phyloP scores from a whole-genome alignment of 371 early-diverging fungal species.

The Apophysomyces variabilis region DNA sequence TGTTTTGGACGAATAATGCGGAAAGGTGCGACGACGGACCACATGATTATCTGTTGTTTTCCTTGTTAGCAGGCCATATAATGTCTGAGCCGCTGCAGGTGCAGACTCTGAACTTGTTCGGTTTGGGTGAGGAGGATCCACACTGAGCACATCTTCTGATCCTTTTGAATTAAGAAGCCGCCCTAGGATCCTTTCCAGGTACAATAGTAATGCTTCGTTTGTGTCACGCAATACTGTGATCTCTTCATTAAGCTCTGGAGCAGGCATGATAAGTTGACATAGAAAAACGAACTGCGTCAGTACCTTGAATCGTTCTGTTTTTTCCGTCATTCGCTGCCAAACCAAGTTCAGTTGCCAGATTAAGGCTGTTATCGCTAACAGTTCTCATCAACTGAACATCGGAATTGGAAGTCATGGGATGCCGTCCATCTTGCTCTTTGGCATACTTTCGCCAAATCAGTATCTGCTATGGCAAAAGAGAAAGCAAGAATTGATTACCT shows the following conservation, averaged over 20 bases:
- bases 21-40: no score
- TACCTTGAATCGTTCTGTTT: conserved; percentile 18
- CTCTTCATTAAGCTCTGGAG: conserved; percentile 50
- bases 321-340: conserved; percentile 35
- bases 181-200: conserved; percentile 70
- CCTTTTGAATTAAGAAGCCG: conserved; percentile 46
- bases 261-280: neutral
- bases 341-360: conserved; percentile 63
- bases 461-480: neutral
- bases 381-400: neutral
- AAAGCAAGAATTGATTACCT: conserved; percentile 28
- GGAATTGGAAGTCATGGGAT: no score
- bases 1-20: no score
- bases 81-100: neutral
- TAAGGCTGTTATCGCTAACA: conserved; percentile 23
- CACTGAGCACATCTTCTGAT: conserved; percentile 25
- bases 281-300: neutral
- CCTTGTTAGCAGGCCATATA: neutral
- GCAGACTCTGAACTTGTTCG: neutral
- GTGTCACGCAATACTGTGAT: conserved; percentile 54
- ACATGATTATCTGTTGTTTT: no score
- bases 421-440: neutral
- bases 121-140: conserved; percentile 18
- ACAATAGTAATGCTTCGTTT: conserved; percentile 63
- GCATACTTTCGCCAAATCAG: neutral